Conservation (phyloP, 2,329 filamentous ascomycete genomes). For the Karstenula rhodostoma region DNA sequence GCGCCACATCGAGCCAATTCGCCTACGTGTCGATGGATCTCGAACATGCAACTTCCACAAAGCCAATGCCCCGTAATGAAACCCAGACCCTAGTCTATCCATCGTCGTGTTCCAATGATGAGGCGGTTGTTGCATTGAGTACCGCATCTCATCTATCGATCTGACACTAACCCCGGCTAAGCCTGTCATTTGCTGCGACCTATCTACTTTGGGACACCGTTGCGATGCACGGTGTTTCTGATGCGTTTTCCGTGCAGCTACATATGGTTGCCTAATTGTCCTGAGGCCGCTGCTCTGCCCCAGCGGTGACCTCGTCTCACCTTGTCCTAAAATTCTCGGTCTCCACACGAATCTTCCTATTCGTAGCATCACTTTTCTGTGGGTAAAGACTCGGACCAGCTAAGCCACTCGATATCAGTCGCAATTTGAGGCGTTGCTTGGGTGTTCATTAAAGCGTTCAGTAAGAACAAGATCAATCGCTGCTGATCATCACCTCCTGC, state of each 20-base stretch:
- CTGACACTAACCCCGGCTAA: slow-evolving; percentile 18
- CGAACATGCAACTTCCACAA: slow-evolving; percentile 20
- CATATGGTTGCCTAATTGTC: slow-evolving; percentile 15
- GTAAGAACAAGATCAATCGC: background rate
- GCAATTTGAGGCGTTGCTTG: background rate
- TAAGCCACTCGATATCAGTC: background rate
- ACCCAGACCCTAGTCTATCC: background rate
- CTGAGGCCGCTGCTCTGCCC: background rate
- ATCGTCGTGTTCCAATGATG: slow-evolving; percentile 14
- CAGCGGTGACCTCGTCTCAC: slow-evolving; percentile 5
- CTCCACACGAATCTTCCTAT: background rate
- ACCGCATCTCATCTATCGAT: slow-evolving; percentile 4
- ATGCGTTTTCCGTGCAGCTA: slow-evolving; percentile 3
- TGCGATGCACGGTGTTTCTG: background rate
- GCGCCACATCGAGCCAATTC: slow-evolving; percentile 24
- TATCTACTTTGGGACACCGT: slow-evolving; percentile 22
- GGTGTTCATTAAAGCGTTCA: background rate
- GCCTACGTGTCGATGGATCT: slow-evolving; percentile 24
- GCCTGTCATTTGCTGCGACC: slow-evolving; percentile 11
- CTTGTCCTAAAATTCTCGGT: slow-evolving; percentile 4
- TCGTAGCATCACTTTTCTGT: slow-evolving; percentile 10
- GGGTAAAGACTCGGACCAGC: background rate
- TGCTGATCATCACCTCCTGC: background rate
- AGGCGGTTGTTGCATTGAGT: background rate
- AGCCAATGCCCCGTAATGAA: slow-evolving; percentile 9